These are phyloP conservation scores for Obba rivulosa DNA, from an alignment of 768 basidiomycete genomes.

Conservation along the genomic window DNA sequence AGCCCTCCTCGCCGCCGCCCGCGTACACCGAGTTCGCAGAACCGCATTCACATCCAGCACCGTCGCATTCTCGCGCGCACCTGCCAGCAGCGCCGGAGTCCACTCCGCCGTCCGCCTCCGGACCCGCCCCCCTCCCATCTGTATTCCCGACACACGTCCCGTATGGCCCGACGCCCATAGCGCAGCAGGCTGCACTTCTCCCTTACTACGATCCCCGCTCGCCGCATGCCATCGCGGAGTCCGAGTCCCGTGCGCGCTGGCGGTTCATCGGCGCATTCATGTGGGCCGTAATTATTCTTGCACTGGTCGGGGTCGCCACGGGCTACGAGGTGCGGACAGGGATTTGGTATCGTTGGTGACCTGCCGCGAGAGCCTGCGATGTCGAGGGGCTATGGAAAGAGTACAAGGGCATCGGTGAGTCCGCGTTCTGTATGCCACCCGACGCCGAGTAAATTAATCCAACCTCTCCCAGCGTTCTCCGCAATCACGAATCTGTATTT, in stretches of 20 bases:
- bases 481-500: too few species aligned
- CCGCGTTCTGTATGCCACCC: too few species aligned
- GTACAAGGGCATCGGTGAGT: too few species aligned
- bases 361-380: too few species aligned
- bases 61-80: constrained; percentile 3
- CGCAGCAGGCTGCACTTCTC: constrained; percentile 31
- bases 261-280: constrained; percentile 38
- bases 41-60: neutral
- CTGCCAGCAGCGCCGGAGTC: neutral
- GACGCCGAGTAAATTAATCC: too few species aligned
- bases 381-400: too few species aligned
- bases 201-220: constrained; percentile 41
- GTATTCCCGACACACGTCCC: constrained; percentile 13
- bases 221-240: constrained; percentile 31
- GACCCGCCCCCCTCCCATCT: neutral
- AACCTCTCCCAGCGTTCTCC: too few species aligned
- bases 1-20: constrained; percentile 21
- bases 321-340: constrained; percentile 13
- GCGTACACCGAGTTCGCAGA: constrained; percentile 19
- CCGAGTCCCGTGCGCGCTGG: constrained; percentile 34
- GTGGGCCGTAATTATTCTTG: constrained; percentile 32
- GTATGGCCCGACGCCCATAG: constrained; percentile 38
- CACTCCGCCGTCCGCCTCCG: neutral
- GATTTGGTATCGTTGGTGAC: neutral
- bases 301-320: constrained; percentile 23